Conservation (phyloP, 1,284 basidiomycete genomes). For the Irpex sp. region DNA sequence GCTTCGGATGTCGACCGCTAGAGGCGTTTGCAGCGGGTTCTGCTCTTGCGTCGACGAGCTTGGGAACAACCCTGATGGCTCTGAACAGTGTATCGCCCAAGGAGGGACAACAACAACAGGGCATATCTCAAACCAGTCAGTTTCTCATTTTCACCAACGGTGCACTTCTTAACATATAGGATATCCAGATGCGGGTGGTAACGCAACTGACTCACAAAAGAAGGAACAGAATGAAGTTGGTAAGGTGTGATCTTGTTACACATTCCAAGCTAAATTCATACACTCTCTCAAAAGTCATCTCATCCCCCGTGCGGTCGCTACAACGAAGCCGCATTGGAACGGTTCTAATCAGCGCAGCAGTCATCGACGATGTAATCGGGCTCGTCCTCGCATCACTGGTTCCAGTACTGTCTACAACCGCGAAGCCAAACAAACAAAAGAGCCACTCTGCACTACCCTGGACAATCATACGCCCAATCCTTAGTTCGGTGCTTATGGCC, state of each 20-base stretch:
- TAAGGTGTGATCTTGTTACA: no score
- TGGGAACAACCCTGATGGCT: slow-evolving; percentile 52
- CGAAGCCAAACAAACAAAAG: slow-evolving; percentile 1
- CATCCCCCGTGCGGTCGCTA: slow-evolving; percentile 21
- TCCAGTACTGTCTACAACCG: slow-evolving; percentile 27
- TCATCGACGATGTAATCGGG: slow-evolving; percentile 53
- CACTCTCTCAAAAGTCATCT: background rate
- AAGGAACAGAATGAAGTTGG: no score
- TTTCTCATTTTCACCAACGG: background rate
- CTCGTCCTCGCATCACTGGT: slow-evolving; percentile 48
- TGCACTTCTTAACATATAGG: no score
- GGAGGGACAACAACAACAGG: background rate
- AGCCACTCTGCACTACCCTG: slow-evolving; percentile 22
- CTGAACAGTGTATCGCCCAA: slow-evolving; percentile 26
- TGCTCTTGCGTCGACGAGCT: slow-evolving; percentile 46
- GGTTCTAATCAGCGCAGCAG: slow-evolving; percentile 46
- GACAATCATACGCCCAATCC: slow-evolving; percentile 37
- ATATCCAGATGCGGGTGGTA: no score
- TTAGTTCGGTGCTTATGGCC: slow-evolving; percentile 34
- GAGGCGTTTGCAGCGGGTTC: slow-evolving; percentile 51
- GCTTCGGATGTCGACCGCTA: slow-evolving; percentile 29
- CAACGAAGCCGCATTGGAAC: slow-evolving; percentile 43
- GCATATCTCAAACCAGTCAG: background rate
- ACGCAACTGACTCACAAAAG: no score
- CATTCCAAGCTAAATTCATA: no score